Conservation (phyloP, 306 rosid genomes). For the Prunus kanzakura region DNA sequence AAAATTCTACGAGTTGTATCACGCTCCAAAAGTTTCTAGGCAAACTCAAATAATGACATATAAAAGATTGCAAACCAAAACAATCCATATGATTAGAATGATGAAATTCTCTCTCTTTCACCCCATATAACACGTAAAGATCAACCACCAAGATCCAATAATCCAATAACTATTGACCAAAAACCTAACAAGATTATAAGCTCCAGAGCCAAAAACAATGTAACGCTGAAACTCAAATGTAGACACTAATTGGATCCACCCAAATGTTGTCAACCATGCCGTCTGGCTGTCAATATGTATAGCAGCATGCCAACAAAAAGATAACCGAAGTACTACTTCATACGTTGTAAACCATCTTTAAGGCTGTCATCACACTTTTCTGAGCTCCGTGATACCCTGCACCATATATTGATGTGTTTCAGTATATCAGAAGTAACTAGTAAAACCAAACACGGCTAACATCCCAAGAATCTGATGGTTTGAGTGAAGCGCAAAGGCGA, state of each 20-base stretch:
- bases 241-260: neutral
- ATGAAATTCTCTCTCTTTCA: slow-evolving; percentile 1
- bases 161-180: slow-evolving; percentile 11
- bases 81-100: neutral
- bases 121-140: slow-evolving; percentile 17
- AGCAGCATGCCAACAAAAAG: slow-evolving; percentile 27
- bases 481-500: neutral
- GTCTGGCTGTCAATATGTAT: slow-evolving; percentile 27
- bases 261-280: slow-evolving; percentile 32
- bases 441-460: slow-evolving; percentile 9
- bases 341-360: slow-evolving; percentile 31
- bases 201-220: slow-evolving; percentile 20
- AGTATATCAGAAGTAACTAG: slow-evolving; percentile 19
- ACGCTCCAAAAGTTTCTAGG: neutral
- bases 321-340: slow-evolving; percentile 22
- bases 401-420: slow-evolving; percentile 10
- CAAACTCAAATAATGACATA: neutral
- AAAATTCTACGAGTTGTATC: neutral
- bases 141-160: slow-evolving; percentile 21
- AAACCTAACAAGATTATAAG: neutral
- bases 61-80: neutral
- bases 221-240: slow-evolving; percentile 7
- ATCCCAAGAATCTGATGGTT: neutral
- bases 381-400: slow-evolving; percentile 37
- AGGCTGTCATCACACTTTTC: slow-evolving; percentile 37